These are phyloP conservation scores for Malus fusca DNA, from an alignment of 306 rosid species.

Conservation along the genomic window DNA sequence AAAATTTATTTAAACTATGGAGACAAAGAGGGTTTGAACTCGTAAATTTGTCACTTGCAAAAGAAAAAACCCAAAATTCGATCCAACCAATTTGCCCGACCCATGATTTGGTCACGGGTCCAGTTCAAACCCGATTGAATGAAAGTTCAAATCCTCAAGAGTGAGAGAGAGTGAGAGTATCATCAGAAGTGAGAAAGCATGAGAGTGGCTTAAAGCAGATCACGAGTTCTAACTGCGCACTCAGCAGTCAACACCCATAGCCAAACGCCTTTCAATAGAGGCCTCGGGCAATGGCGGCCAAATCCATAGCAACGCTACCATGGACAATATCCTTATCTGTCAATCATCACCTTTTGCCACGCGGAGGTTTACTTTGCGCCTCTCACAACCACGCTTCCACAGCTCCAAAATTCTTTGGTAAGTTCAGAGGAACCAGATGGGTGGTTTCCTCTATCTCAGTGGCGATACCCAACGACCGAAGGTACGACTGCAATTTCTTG, in stretches of 20 bases:
- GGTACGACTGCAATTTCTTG: too few relatives aligned
- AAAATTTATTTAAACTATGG: too few relatives aligned
- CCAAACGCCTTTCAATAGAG: background rate
- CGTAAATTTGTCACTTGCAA: too few relatives aligned
- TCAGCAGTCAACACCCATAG: background rate
- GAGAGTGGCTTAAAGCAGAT: background rate
- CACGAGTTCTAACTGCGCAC: background rate
- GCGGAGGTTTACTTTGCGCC: constrained; percentile 24
- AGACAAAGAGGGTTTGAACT: too few relatives aligned
- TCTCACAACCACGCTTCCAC: constrained; percentile 47
- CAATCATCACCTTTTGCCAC: constrained; percentile 44
- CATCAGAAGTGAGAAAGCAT: too few relatives aligned
- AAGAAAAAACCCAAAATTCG: too few relatives aligned
- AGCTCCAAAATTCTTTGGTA: background rate
- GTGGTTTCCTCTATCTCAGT: too few relatives aligned
- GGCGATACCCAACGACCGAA: too few relatives aligned
- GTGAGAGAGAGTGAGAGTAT: too few relatives aligned
- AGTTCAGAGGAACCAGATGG: too few relatives aligned
- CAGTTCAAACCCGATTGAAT: background rate
- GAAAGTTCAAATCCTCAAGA: background rate
- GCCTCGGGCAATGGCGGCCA: constrained; percentile 19
- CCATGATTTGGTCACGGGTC: background rate
- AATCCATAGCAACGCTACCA: constrained; percentile 21
- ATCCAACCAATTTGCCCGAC: too few relatives aligned
- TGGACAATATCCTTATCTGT: constrained; percentile 14